Base-by-base conservation (phyloP, 768 basidiomycete genomes). In the Hygrophoropsis aurantiaca region DNA sequence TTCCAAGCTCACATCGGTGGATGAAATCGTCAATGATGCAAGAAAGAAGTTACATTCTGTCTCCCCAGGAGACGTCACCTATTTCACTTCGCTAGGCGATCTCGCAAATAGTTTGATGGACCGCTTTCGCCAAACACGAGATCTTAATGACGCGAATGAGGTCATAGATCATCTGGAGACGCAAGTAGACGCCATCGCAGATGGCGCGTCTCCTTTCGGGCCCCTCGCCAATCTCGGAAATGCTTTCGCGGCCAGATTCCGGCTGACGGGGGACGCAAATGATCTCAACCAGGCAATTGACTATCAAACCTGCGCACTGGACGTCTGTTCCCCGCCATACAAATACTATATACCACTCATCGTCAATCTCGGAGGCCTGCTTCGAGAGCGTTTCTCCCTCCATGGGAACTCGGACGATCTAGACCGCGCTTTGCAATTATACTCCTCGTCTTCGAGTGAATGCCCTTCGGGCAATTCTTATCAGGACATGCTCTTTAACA, bases 131-230 rank as follows among this genome's bases (percentile, higher is more conserved):
- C 53, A 27, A n/a, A 50, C 46, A 4, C 45, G 63, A 34, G 50
- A 61, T 23, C 38, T 47, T 11, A 33, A 43, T 5, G 65, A 67
- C 37, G 49, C 71, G 18, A 49, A 60, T 16, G 57, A 63, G 35
- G 55, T 57, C 13, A 49, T 72, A 37, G 19, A 40, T 5, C 32
- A 42, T 13, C 40, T 26, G 23, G 47, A 49, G 47, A 48, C 51
- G 24, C 43, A 57, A 25, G 54, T 66, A 6, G 40, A 52, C n/a
- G 30, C 62, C 16, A 54, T 55, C 13, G 53, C 58, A 16, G 58
- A 49, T 4, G 57, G 64, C 42, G 36, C 51, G 18, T 44, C 46
- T 24, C 55, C 51, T 16, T 47, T 59, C 10, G 6, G 25, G 2
- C 42, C 30, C n/a, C 33, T 64, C 5, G 46, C 51, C 46, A 49